A percentile compares a stretch with the other conserved stretches of the same genome.
Conservation (phyloP, 2,329 filamentous ascomycete species). For the Talaromyces rugulosus region DNA sequence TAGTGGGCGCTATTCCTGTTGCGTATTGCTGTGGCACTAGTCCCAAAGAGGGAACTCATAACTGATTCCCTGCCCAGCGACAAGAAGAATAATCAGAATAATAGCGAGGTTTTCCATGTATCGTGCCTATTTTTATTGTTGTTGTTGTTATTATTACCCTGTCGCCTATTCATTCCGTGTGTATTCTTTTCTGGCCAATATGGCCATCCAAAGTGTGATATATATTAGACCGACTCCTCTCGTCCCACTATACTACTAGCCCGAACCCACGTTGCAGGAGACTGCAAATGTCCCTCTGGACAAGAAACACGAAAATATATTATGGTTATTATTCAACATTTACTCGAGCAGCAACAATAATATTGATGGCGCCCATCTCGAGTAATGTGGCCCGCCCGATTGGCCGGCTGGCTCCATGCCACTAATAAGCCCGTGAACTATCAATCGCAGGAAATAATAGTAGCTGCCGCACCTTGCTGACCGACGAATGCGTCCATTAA, state of each 20-base stretch:
- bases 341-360: not conserved
- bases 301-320: not conserved
- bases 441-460: not conserved
- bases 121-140: no score
- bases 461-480: not conserved
- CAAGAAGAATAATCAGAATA: not conserved
- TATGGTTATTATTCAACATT: no score
- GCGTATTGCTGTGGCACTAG: not conserved
- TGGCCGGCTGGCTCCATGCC: not conserved
- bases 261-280: not conserved
- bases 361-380: not conserved
- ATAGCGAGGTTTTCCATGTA: not conserved
- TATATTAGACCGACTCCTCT: not conserved
- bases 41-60: not conserved
- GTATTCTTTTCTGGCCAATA: not conserved
- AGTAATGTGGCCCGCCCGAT: not conserved
- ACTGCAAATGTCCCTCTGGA: not conserved
- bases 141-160: no score
- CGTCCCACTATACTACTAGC: not conserved
- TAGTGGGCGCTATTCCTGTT: not conserved
- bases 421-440: not conserved
- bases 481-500: not conserved
- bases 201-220: not conserved
- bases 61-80: not conserved
- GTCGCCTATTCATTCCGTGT: not conserved